These are phyloP conservation scores for Aureobasidium namibiae DNA, from an alignment of 2,329 filamentous ascomycete species.

Conservation along the genomic window DNA sequence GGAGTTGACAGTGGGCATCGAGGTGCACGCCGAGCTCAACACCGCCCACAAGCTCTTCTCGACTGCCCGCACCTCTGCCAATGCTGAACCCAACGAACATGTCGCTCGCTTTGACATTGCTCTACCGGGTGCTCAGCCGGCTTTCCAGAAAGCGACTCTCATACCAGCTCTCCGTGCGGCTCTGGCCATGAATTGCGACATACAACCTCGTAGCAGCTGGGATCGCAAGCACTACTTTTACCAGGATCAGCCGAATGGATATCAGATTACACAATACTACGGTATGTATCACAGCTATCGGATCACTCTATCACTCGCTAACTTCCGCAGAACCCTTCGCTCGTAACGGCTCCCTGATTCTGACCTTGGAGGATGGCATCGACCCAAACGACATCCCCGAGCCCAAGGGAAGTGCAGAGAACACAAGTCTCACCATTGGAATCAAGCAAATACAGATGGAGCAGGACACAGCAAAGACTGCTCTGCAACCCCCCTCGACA, in stretches of 20 bases:
- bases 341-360: constrained; percentile 60
- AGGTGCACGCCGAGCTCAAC: constrained; percentile 95
- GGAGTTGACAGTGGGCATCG: constrained; percentile 92
- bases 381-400: constrained; percentile 64
- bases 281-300: constrained; percentile 25
- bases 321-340: constrained; percentile 49
- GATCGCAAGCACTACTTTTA: constrained; percentile 99
- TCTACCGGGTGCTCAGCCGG: constrained; percentile 79
- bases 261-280: constrained; percentile 98
- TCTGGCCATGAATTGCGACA: constrained; percentile 68
- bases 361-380: constrained; percentile 71
- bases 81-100: constrained; percentile 62
- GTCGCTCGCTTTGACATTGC: constrained; percentile 84
- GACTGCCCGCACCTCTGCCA: constrained; percentile 34
- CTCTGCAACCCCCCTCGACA: constrained; percentile 62
- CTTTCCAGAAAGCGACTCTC: constrained; percentile 73
- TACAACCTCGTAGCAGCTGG: constrained; percentile 73
- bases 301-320: neutral
- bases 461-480: constrained; percentile 93
- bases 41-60: constrained; percentile 87
- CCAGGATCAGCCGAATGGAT: constrained; percentile 92
- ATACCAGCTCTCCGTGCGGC: constrained; percentile 88
- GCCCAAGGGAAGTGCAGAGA: constrained; percentile 25
- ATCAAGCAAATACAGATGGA: constrained; percentile 96
- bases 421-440: constrained; percentile 53